Conservation (phyloP, 176 grass and related monocot species). For the Poa pratensis region DNA sequence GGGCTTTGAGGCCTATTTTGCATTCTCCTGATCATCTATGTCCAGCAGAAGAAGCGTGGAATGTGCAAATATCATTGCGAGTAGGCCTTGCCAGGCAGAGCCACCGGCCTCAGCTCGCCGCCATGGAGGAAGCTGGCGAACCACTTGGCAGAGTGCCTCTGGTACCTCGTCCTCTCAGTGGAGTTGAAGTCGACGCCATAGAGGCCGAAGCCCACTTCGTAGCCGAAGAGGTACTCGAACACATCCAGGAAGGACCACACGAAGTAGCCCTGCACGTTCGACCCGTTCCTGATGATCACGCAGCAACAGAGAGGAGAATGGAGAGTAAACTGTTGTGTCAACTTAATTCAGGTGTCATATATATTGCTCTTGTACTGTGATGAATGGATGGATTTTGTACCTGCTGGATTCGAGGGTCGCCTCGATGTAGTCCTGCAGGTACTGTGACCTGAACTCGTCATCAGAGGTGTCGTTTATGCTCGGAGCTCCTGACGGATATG, state of each 20-base stretch:
- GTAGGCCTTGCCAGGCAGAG: conserved; percentile 40
- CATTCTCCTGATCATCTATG: neutral
- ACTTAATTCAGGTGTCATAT: neutral
- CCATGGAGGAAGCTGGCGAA: conserved; percentile 61
- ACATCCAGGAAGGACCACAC: conserved; percentile 89
- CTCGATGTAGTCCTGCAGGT: conserved; percentile 60
- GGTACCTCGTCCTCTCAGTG: conserved; percentile 59
- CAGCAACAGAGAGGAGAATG: neutral
- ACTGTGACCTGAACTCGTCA: conserved; percentile 53
- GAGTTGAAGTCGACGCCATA: conserved; percentile 62
- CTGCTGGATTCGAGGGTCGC: conserved; percentile 57
- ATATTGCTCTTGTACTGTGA: neutral
- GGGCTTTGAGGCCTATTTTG: neutral
- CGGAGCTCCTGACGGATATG: conserved; percentile 44
- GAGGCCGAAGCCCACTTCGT: conserved; percentile 56
- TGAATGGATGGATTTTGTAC: conserved; percentile 12
- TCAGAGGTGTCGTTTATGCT: conserved; percentile 19
- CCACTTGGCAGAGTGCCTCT: conserved; percentile 69
- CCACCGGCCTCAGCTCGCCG: conserved; percentile 48
- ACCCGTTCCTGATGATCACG: conserved; percentile 65
- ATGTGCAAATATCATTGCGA: conserved; percentile 33
- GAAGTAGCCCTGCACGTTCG: conserved; percentile 79
- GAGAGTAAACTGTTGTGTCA: neutral
- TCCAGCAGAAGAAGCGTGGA: neutral
- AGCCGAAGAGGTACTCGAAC: conserved; percentile 63